These are phyloP conservation scores for Lactarius hatsudake DNA, from an alignment of 768 basidiomycete species.

Conservation along the genomic window DNA sequence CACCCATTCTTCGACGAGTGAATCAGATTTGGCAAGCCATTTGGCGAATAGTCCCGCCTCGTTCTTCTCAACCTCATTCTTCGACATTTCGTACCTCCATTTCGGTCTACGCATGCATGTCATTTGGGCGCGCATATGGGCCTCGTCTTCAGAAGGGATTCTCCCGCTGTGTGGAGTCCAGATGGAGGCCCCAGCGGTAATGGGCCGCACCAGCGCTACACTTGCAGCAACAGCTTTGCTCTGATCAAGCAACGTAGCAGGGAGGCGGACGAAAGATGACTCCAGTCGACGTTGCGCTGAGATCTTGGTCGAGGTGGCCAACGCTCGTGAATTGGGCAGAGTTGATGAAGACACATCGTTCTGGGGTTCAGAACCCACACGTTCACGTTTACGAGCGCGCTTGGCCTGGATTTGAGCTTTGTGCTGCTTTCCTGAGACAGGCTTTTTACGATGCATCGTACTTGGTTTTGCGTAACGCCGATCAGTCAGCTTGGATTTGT, in stretches of 20 bases:
- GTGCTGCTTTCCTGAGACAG: constrained; percentile 64
- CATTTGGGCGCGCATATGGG: constrained; percentile 27
- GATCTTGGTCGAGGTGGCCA: constrained; percentile 32
- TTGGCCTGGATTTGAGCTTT: constrained; percentile 73
- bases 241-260: constrained; percentile 56
- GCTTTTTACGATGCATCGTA: constrained; percentile 38
- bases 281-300: constrained; percentile 50
- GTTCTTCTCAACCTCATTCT: constrained; percentile 85
- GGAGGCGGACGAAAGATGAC: constrained; percentile 65
- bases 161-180: constrained; percentile 23
- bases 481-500: not conserved
- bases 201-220: constrained; percentile 54
- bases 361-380: constrained; percentile 55
- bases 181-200: constrained; percentile 42
- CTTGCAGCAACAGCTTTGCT: constrained; percentile 56
- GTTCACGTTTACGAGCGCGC: constrained; percentile 84
- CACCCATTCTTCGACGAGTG: constrained; percentile 50
- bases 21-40: constrained; percentile 72
- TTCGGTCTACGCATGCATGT: constrained; percentile 70
- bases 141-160: constrained; percentile 12
- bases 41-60: constrained; percentile 81
- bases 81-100: constrained; percentile 84
- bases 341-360: constrained; percentile 27
- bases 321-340: constrained; percentile 28
- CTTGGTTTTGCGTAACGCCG: too few species aligned